These are phyloP conservation scores for Puccinia brachypodii DNA, from an alignment of 1,284 basidiomycete species.

Conservation along the genomic window DNA sequence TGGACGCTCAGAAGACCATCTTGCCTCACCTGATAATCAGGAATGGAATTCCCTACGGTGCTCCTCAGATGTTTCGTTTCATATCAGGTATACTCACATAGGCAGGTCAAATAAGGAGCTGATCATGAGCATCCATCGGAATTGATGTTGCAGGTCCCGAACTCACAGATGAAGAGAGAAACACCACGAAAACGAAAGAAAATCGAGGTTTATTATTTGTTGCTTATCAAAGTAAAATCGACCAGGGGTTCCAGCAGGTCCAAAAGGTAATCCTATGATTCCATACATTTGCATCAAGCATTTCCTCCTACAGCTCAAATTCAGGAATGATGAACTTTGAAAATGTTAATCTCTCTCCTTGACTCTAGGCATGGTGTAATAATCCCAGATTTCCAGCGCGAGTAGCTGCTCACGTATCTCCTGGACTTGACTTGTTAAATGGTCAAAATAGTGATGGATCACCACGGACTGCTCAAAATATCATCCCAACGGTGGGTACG, in stretches of 20 bases:
- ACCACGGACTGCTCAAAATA: conserved; percentile 20
- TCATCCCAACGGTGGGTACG: background rate
- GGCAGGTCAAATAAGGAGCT: too few relatives aligned
- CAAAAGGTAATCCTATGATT: conserved; percentile 2
- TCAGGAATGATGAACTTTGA: background rate
- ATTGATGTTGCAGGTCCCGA: conserved; percentile 7
- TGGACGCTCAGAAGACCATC: background rate
- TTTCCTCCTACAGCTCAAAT: background rate
- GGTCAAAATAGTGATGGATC: background rate
- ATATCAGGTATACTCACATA: background rate
- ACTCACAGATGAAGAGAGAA: conserved; percentile 13
- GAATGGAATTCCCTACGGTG: conserved; percentile 23
- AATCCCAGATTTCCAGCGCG: background rate
- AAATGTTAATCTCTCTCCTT: background rate
- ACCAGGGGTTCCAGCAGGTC: conserved; percentile 7
- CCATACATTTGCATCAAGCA: background rate
- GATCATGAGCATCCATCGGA: too few relatives aligned
- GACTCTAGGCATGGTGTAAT: conserved; percentile 11
- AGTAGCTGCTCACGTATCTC: background rate
- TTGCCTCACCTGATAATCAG: conserved; percentile 24
- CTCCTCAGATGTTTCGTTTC: background rate
- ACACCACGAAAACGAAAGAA: conserved; percentile 12
- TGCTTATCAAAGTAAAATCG: conserved; percentile 11
- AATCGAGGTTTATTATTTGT: conserved; percentile 27
- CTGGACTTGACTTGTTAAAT: conserved; percentile 18